Base-by-base conservation (phyloP, 2,329 filamentous ascomycete species). In the Knoxdaviesia capensis region DNA sequence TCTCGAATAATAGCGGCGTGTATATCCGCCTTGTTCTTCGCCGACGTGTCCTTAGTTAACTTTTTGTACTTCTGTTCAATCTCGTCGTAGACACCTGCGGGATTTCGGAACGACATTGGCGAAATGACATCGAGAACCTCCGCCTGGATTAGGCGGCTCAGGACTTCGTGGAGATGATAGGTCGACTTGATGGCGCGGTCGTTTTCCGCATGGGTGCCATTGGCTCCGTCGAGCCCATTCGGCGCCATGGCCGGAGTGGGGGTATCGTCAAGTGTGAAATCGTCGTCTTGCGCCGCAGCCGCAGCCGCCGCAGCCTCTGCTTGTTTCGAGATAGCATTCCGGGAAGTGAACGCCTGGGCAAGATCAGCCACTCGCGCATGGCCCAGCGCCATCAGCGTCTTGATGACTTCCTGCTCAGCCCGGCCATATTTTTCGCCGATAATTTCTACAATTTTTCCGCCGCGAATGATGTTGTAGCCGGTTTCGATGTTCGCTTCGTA, bases 401-500 rank as follows among this genome's bases (percentile, higher is more conserved):
- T 75, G 45, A 90, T 69, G 35, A 94, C 66, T 46, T 77, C 74
- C 44, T 76, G 74, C 31, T 85, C 85, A 47, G 76, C 69, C n/a
- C 67, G 62, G 11, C 87, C 88, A 54, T 85, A 79, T 50, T 79
- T 73, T 33, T 69, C 69, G 49, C 85, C 76, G 37, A 90, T 70
- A 45, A 84, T 65, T 48, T 86, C 73, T 31, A 90, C 62, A 35
- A 94, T 80, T 59, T 85, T 90, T 37, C 85, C 86, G 4, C 74
- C 73, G 44, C 90, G 80, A 34, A 87, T 66, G 37, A 94, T 67
- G 50, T 78, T 78, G 60, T 96, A 96, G 48, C 85, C 82, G 46
- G 78, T 74, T 49, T 76, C 66, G 54, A 77, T 66, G 52, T 94
- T 86, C 45, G 85, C 81, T 56, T 94, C 83, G 61, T 96, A 98